phyloP scores from a whole-genome alignment of 2,329 filamentous ascomycete genomes.

The Colletotrichum filicis region DNA sequence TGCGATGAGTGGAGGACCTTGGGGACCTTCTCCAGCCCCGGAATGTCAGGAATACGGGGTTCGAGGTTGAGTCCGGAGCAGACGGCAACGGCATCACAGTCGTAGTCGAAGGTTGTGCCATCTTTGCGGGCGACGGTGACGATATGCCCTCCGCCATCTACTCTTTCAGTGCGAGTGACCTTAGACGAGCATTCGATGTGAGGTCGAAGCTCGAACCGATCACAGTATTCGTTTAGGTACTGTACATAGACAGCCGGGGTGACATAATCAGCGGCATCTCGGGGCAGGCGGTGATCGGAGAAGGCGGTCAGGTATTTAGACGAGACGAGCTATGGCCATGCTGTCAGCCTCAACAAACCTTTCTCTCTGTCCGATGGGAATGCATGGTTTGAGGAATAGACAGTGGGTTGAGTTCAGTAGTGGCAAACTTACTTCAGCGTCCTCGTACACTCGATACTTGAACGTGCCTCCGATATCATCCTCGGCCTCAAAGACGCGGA shows the following conservation, averaged over 20 bases:
- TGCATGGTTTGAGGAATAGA: neutral
- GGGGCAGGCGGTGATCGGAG: conserved; percentile 58
- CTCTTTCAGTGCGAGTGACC: conserved; percentile 42
- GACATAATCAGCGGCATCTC: conserved; percentile 56
- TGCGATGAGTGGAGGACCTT: conserved; percentile 55
- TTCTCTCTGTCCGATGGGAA: neutral
- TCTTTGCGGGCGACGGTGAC: conserved; percentile 7
- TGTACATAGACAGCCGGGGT: conserved; percentile 51
- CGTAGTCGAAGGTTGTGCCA: conserved; percentile 19
- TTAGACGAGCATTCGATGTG: conserved; percentile 49
- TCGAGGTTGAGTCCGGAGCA: conserved; percentile 56
- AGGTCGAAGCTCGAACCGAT: conserved; percentile 49
- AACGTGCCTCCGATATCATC: conserved; percentile 59
- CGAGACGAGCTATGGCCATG: conserved; percentile 48
- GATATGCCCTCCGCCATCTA: conserved; percentile 8
- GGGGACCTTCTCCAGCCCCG: conserved; percentile 50
- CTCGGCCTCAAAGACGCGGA: conserved; percentile 56
- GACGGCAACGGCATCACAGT: conserved; percentile 58
- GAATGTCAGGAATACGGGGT: conserved; percentile 51
- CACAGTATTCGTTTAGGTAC: conserved; percentile 55
- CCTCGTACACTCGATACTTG: conserved; percentile 58
- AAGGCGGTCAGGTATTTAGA: conserved; percentile 62
- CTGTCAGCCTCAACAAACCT: neutral
- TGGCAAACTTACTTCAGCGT: conserved; percentile 49
- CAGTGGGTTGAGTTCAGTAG: neutral